Percentiles rank a stretch among this genome's conserved stretches.
These are phyloP conservation scores for Panicum miliaceum DNA, from an alignment of 176 grass and related monocot genomes.

Conservation along the genomic window DNA sequence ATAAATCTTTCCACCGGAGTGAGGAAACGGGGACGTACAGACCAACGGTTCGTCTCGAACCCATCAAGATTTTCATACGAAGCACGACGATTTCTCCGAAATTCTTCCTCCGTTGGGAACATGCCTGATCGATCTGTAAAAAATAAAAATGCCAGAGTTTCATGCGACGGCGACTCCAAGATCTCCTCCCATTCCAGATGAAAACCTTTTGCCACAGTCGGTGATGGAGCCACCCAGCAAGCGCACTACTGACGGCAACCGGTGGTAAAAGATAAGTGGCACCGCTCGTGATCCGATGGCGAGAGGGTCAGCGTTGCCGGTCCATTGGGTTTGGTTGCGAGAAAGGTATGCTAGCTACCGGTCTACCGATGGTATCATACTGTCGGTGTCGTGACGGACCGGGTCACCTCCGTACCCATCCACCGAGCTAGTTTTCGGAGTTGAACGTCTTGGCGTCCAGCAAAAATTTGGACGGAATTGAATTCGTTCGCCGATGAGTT, in stretches of 20 bases:
- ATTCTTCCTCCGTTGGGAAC: background rate
- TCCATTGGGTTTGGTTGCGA: slow-evolving; percentile 3
- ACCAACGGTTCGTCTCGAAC: background rate
- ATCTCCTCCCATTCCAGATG: background rate
- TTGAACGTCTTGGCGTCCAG: background rate
- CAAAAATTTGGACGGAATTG: background rate
- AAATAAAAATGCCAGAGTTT: background rate
- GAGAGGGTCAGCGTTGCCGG: slow-evolving; percentile 28
- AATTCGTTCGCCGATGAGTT: background rate
- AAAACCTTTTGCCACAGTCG: background rate
- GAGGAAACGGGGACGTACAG: background rate
- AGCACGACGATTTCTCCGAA: background rate
- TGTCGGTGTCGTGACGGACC: slow-evolving; percentile 1
- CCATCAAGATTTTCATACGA: background rate
- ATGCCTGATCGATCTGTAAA: too few relatives aligned
- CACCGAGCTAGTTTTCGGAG: background rate
- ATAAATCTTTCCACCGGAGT: background rate
- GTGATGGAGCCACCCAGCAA: background rate
- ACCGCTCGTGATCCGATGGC: background rate
- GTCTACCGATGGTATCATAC: background rate
- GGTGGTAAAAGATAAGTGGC: background rate
- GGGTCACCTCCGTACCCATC: background rate
- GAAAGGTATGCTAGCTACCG: background rate
- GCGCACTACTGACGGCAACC: background rate
- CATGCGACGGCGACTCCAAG: background rate